Conservation (phyloP, 345 rosid genomes). For the Carallia pectinifolia region DNA sequence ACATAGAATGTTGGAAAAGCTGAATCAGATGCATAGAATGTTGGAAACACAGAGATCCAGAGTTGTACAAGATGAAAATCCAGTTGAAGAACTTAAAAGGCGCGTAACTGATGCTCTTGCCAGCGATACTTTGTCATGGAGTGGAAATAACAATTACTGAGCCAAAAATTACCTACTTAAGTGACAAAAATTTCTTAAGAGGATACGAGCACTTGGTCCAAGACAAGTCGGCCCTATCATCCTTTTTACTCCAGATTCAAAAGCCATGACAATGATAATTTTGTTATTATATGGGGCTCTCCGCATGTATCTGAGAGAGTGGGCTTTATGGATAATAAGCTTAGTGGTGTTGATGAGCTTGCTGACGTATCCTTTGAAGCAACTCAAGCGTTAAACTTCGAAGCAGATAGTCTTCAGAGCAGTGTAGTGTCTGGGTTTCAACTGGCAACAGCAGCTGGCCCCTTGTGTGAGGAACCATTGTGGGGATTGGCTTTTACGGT, state of each 20-base stretch:
- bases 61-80: constrained; percentile 42
- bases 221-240: constrained; percentile 87
- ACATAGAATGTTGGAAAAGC: no score
- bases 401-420: constrained; percentile 67
- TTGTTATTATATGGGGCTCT: constrained; percentile 57
- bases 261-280: constrained; percentile 32
- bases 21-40: constrained; percentile 40
- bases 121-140: constrained; percentile 38
- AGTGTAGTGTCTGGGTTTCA: constrained; percentile 81
- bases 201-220: constrained; percentile 93
- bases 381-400: constrained; percentile 37
- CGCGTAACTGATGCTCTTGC: constrained; percentile 55
- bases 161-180: constrained; percentile 55
- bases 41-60: constrained; percentile 43
- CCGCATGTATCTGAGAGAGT: constrained; percentile 66
- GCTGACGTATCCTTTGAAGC: constrained; percentile 32
- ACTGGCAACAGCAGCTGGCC: constrained; percentile 81
- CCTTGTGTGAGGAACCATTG: no score
- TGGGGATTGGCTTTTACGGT: constrained; percentile 84
- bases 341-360: constrained; percentile 17
- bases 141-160: constrained; percentile 57
- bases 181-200: constrained; percentile 63
- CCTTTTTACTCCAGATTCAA: constrained; percentile 71
- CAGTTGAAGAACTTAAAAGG: constrained; percentile 51
- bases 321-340: constrained; percentile 58